Evolutionary conservation across 345 rosid genomes (phyloP).

Genomic region (Xanthoceras sorbifolium): DNA sequence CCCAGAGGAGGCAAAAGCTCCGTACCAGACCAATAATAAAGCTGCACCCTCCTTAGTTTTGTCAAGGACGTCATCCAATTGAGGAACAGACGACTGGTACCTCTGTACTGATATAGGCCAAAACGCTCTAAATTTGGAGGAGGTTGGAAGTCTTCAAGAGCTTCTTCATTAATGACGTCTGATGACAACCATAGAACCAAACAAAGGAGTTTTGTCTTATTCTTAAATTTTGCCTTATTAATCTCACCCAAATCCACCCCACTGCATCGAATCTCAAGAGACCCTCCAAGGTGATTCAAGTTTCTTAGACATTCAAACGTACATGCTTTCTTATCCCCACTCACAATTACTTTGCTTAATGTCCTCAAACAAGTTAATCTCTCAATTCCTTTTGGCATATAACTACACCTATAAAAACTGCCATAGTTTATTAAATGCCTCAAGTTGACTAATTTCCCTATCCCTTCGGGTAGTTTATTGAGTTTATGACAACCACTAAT

Average conservation of each 20-base stretch:
- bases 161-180: not conserved
- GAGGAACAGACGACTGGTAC: too few relatives aligned
- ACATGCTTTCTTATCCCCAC: not conserved
- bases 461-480: not conserved
- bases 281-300: not conserved
- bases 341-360: not conserved
- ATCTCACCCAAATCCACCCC: not conserved
- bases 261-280: not conserved
- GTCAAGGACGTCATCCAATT: not conserved
- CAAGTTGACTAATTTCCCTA: not conserved
- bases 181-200: not conserved
- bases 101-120: rapidly evolving
- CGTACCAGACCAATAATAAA: not conserved
- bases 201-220: not conserved
- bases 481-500: not conserved
- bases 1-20: not conserved
- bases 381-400: slow-evolving; percentile 3
- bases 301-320: not conserved
- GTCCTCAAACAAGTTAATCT: not conserved
- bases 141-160: slow-evolving; percentile 4
- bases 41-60: not conserved
- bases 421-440: not conserved
- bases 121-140: slow-evolving; percentile 1
- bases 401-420: not conserved
- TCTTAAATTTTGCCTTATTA: not conserved